phyloP scores from a whole-genome alignment of 2,329 filamentous ascomycete species.

The Ilyonectria robusta region DNA sequence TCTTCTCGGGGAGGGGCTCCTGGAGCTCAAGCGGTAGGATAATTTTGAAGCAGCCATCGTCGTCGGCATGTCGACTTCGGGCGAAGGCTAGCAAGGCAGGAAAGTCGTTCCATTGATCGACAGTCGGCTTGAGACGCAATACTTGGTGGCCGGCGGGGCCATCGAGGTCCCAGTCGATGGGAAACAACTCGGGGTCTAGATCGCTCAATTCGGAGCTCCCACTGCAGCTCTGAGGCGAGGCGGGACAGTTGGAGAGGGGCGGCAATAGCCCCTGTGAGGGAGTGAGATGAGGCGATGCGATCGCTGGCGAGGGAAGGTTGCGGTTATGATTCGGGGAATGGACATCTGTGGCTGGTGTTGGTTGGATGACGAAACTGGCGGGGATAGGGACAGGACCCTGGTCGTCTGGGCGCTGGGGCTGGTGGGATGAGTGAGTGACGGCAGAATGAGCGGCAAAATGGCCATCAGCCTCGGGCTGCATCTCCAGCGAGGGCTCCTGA shows the following conservation, averaged over 20 bases:
- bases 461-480: slow-evolving; percentile 4
- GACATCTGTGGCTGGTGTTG: slow-evolving; percentile 20
- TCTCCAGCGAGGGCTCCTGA: slow-evolving; percentile 27
- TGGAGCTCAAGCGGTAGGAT: slow-evolving; percentile 51
- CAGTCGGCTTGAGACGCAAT: slow-evolving; percentile 53
- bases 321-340: slow-evolving; percentile 16
- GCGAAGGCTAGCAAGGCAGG: slow-evolving; percentile 54
- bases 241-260: slow-evolving; percentile 14
- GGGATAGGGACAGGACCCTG: slow-evolving; percentile 40
- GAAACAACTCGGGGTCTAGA: slow-evolving; percentile 30
- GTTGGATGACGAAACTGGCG: slow-evolving; percentile 31
- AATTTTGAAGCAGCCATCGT: slow-evolving; percentile 58
- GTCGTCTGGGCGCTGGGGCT: slow-evolving; percentile 19
- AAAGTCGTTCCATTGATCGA: slow-evolving; percentile 55
- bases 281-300: slow-evolving; percentile 21
- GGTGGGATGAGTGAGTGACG: slow-evolving; percentile 22
- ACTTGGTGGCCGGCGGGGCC: slow-evolving; percentile 49
- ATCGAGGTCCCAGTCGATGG: slow-evolving; percentile 52
- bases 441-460: neutral
- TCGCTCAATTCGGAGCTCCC: slow-evolving; percentile 48
- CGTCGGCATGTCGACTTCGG: slow-evolving; percentile 45
- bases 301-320: slow-evolving; percentile 10
- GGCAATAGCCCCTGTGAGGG: slow-evolving; percentile 4
- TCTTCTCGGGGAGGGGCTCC: slow-evolving; percentile 52
- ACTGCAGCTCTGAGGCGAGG: slow-evolving; percentile 30